A percentile compares a stretch with the other conserved stretches of the same genome.
Evolutionary conservation across 768 basidiomycete species (phyloP).

Genomic region (Strobilomyces echinocephalus): DNA sequence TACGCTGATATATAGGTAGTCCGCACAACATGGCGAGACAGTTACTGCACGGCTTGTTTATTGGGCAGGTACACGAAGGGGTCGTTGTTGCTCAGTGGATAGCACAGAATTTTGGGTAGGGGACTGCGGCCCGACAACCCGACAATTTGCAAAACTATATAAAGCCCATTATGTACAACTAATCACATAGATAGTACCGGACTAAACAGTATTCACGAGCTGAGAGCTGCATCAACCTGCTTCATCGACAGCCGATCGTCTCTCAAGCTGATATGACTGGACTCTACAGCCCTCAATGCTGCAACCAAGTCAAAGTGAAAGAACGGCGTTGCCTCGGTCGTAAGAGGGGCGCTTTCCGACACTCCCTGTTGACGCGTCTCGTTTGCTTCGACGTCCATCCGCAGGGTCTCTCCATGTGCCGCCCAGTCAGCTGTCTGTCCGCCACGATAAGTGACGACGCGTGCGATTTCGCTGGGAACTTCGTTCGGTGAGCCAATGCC

Average conservation of each 20-base stretch:
- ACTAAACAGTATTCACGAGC: not conserved
- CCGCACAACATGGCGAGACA: no score
- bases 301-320: slow-evolving; percentile 86
- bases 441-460: slow-evolving; percentile 63
- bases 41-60: no score
- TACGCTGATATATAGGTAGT: no score
- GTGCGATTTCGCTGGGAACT: slow-evolving; percentile 60
- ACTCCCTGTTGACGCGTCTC: slow-evolving; percentile 17
- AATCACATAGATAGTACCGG: not conserved
- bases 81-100: no score
- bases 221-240: slow-evolving; percentile 2
- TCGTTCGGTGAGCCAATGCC: slow-evolving; percentile 56
- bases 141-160: no score
- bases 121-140: no score
- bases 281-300: slow-evolving; percentile 69
- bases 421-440: slow-evolving; percentile 33
- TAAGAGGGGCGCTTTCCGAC: slow-evolving; percentile 30
- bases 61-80: no score
- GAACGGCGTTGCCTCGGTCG: slow-evolving; percentile 63
- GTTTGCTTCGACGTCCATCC: slow-evolving; percentile 32
- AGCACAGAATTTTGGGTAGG: no score
- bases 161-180: no score
- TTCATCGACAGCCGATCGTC: slow-evolving; percentile 9
- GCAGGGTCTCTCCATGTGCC: not conserved
- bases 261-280: slow-evolving; percentile 18